Evolutionary conservation across 331 rosid species (phyloP).

Genomic region (Stylosanthes scabra): DNA sequence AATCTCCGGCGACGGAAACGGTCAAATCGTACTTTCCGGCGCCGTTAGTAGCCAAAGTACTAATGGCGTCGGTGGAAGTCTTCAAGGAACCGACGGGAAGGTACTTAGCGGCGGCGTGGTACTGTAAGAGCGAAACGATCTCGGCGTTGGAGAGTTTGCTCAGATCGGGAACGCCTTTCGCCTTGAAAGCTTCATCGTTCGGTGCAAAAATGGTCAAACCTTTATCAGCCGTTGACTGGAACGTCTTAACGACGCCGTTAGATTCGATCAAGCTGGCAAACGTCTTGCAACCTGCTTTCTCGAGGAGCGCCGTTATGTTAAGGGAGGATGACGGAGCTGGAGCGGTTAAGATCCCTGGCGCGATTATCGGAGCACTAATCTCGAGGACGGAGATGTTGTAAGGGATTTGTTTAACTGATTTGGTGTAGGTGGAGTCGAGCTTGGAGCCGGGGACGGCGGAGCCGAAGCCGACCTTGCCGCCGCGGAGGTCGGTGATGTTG

Average conservation of each 20-base stretch:
- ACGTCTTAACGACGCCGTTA: slow-evolving; percentile 77
- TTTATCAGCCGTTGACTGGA: slow-evolving; percentile 56
- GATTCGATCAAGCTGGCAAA: slow-evolving; percentile 63
- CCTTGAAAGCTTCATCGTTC: slow-evolving; percentile 87
- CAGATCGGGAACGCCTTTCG: slow-evolving; percentile 77
- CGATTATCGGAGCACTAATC: slow-evolving; percentile 73
- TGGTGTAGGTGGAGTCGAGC: slow-evolving; percentile 79
- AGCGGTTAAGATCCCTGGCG: slow-evolving; percentile 83
- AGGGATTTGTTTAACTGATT: slow-evolving; percentile 79
- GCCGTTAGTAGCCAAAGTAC: slow-evolving; percentile 74
- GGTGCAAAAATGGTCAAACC: slow-evolving; percentile 92
- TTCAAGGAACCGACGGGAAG: slow-evolving; percentile 77
- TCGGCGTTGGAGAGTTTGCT: slow-evolving; percentile 90
- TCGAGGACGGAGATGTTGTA: slow-evolving; percentile 87
- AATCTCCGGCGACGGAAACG: slow-evolving; percentile 64
- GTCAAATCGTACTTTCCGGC: slow-evolving; percentile 78
- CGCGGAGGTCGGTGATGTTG: slow-evolving; percentile 85
- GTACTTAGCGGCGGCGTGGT: slow-evolving; percentile 74
- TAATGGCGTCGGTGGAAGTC: slow-evolving; percentile 56
- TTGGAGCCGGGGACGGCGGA: slow-evolving; percentile 90
- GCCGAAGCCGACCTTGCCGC: slow-evolving; percentile 92
- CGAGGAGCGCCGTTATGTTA: slow-evolving; percentile 76
- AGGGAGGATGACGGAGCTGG: slow-evolving; percentile 74
- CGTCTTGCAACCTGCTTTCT: slow-evolving; percentile 81
- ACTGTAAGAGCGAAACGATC: slow-evolving; percentile 68